These are phyloP conservation scores for Linanthus parryae DNA, from an alignment of 148 eudicot genomes.

Conservation along the genomic window DNA sequence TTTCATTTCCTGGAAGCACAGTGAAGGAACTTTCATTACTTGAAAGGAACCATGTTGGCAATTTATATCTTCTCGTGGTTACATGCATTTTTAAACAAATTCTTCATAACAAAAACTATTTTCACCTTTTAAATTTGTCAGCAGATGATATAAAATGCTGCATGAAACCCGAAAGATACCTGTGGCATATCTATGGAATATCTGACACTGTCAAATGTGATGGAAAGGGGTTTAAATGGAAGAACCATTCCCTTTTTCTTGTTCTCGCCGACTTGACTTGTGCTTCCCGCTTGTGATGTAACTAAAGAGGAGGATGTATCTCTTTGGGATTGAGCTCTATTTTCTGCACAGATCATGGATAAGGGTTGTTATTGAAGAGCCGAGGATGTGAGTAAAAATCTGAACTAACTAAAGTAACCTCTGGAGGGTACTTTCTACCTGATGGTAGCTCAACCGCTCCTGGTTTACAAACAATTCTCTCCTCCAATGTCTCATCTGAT, in stretches of 20 bases:
- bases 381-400: not conserved
- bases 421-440: not conserved
- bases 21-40: not conserved
- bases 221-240: constrained; percentile 72
- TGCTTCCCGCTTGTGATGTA: constrained; percentile 7
- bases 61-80: not conserved
- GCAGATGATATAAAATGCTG: too few relatives aligned
- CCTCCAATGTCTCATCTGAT: not conserved
- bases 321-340: constrained; percentile 23
- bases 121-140: not conserved
- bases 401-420: not conserved
- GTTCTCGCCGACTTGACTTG: constrained; percentile 12
- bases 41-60: not conserved
- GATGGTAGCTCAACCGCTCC: not conserved
- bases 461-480: not conserved
- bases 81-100: not conserved
- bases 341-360: constrained; percentile 20
- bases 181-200: constrained; percentile 80
- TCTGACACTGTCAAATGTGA: constrained; percentile 54
- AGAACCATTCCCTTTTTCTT: constrained; percentile 58
- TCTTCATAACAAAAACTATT: too few relatives aligned
- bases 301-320: constrained; percentile 10
- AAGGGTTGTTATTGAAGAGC: not conserved
- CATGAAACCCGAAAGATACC: constrained; percentile 36
- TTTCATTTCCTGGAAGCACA: constrained; percentile 60